Percentiles rank a stretch among this genome's conserved stretches.
These are phyloP conservation scores for Talaromyces islandicus DNA, from an alignment of 2,329 filamentous ascomycete species.

Conservation along the genomic window DNA sequence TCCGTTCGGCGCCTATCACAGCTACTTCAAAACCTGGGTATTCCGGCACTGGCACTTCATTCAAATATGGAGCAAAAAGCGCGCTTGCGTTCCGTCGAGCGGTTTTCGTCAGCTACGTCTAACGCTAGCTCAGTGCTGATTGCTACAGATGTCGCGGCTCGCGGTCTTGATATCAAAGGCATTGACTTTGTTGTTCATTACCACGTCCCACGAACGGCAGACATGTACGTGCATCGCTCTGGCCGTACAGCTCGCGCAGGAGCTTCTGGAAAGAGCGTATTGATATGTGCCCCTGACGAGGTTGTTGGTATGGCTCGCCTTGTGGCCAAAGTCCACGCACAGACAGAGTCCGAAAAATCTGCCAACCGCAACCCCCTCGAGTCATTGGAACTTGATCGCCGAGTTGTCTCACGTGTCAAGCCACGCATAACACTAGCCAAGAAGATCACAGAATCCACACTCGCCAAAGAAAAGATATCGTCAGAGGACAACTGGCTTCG, in stretches of 20 bases:
- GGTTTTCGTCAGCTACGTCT: slow-evolving; percentile 61
- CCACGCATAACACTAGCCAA: slow-evolving; percentile 77
- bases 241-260: slow-evolving; percentile 86
- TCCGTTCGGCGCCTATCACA: slow-evolving; percentile 81
- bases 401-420: slow-evolving; percentile 68
- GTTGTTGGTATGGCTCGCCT: slow-evolving; percentile 76
- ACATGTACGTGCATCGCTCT: slow-evolving; percentile 92
- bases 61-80: slow-evolving; percentile 96
- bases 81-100: slow-evolving; percentile 83
- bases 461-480: slow-evolving; percentile 81
- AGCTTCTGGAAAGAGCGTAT: slow-evolving; percentile 69
- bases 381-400: slow-evolving; percentile 76
- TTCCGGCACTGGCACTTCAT: slow-evolving; percentile 73
- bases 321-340: slow-evolving; percentile 77
- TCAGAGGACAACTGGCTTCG: slow-evolving; percentile 81
- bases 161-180: slow-evolving; percentile 85
- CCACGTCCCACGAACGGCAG: slow-evolving; percentile 84
- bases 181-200: slow-evolving; percentile 93
- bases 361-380: slow-evolving; percentile 52
- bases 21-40: slow-evolving; percentile 72
- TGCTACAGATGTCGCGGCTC: slow-evolving; percentile 87
- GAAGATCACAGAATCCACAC: slow-evolving; percentile 70
- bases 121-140: slow-evolving; percentile 65
- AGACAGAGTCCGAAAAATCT: slow-evolving; percentile 45
- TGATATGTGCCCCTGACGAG: slow-evolving; percentile 89